Evolutionary conservation across 495 filamentous ascomycete genomes (phyloP), one percentile per base, ranked within the genome.

Genomic region (Penicillium crystallinum): DNA sequence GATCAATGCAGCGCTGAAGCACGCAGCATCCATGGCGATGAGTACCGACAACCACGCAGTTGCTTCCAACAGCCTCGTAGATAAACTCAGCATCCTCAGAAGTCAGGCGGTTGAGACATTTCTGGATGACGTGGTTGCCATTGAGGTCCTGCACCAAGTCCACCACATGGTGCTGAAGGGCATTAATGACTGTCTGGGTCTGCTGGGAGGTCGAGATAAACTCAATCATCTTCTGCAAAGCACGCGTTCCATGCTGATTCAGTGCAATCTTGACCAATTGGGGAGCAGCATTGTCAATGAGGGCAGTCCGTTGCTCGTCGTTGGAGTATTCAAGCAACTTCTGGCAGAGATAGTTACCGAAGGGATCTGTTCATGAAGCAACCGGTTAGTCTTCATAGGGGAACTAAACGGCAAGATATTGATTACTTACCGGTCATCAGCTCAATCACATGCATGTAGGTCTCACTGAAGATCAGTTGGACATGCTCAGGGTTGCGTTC

Each of bases 181-280:
- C 86, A 25, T 82, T 66, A 53, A 95, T 93, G 59, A 98, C 90
- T 18, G 85, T 85, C 50, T 87, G 74, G 38, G 91, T 87, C 71
- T 87, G 85, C 58, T 87, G 83, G 3, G 79, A 74, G 29, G 87
- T 91, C 38, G 87, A 85, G 58, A 98, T 89, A 60, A 87, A 92
- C 65, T 98, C 93, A 54, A 98, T 97, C 93, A 98, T 98, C 78
- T 97, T 97, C 72, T 98, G 93, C 50, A 98, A 71, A 57, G 93
- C 93, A 27, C 93, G 82, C 34, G 93, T 98, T 52, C 93, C 93
- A 70, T 98, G 93, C 72, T 95, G 90, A 68, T 97, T 97, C 46
- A 97, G 72, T 7, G 95, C 93, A 65, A 97, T 97, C 49, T 83
- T 82, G 21, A 95, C 90, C 68, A 98, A 84, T 43, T 90, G 81